phyloP scores from a whole-genome alignment of 2,329 filamentous ascomycete species.

The Xylariales sp. region DNA sequence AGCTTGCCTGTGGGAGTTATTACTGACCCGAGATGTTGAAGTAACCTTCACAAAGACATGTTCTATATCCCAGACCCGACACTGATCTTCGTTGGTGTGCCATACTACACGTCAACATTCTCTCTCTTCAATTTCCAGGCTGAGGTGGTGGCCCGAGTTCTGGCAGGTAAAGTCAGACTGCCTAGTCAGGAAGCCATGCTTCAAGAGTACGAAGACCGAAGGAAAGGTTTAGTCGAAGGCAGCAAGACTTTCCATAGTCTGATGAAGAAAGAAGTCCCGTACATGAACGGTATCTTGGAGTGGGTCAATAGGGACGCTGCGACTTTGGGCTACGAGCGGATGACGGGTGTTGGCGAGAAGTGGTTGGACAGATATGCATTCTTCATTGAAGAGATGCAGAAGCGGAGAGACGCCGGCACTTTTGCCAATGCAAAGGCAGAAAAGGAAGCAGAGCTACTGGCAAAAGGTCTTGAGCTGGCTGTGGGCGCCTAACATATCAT shows the following conservation, averaged over 20 bases:
- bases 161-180: conserved; percentile 44
- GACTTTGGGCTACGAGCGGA: conserved; percentile 17
- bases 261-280: conserved; percentile 25
- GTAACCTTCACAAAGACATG: conserved; percentile 65
- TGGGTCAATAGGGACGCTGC: conserved; percentile 23
- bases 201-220: conserved; percentile 26
- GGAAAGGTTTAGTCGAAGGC: conserved; percentile 15
- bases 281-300: conserved; percentile 26
- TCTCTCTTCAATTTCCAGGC: conserved; percentile 68
- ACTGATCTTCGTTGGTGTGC: conserved; percentile 59
- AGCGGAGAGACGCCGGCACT: background rate
- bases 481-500: background rate
- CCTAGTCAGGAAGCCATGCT: conserved; percentile 38
- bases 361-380: conserved; percentile 19
- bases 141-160: conserved; percentile 52
- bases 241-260: conserved; percentile 34
- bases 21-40: too few relatives aligned
- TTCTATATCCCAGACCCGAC: conserved; percentile 66
- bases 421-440: too few relatives aligned
- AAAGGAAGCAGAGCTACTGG: background rate
- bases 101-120: conserved; percentile 63
- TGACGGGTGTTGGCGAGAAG: conserved; percentile 27
- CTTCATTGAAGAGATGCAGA: conserved; percentile 7
- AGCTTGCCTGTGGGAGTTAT: too few relatives aligned
- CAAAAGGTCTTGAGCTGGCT: background rate